Evolutionary conservation across 345 rosid genomes (phyloP).

Genomic region (Eutrema yunnanense): DNA sequence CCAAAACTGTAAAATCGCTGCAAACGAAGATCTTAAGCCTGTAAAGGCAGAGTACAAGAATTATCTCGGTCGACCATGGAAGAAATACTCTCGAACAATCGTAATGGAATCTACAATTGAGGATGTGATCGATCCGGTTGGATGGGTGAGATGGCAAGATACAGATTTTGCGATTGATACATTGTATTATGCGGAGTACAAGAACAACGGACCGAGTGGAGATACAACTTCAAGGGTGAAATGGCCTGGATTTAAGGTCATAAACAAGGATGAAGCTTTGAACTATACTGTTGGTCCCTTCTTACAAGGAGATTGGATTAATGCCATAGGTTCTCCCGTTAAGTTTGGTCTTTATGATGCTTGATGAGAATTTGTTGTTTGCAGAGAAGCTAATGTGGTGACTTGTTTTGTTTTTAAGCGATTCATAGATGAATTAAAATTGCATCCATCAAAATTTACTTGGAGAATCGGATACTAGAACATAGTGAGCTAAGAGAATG

Average conservation of each 20-base stretch:
- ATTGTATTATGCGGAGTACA: constrained; percentile 58
- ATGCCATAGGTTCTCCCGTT: constrained; percentile 29
- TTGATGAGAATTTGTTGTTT: constrained; percentile 9
- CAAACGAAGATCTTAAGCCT: constrained; percentile 39
- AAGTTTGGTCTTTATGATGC: constrained; percentile 32
- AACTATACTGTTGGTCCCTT: constrained; percentile 56
- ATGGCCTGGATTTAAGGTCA: constrained; percentile 61
- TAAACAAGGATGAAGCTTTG: constrained; percentile 41
- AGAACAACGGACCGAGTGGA: constrained; percentile 62
- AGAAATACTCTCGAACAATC: constrained; percentile 53
- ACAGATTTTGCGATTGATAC: constrained; percentile 42
- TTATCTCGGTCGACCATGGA: constrained; percentile 86
- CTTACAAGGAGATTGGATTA: constrained; percentile 55
- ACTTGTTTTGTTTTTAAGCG: neutral
- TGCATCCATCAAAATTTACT: neutral
- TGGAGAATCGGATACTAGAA: neutral
- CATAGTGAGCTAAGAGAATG: neutral
- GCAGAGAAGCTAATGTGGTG: neutral
- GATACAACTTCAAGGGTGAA: constrained; percentile 43
- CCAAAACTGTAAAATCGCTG: constrained; percentile 50
- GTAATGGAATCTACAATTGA: constrained; percentile 65
- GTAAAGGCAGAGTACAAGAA: constrained; percentile 35
- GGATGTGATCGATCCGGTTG: constrained; percentile 60
- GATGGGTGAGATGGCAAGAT: constrained; percentile 60
- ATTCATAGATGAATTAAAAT: neutral